Evolutionary conservation across 2,329 filamentous ascomycete genomes (phyloP), one percentile per base, ranked within the genome.

Genomic region (Sclerotinia trifoliorum): DNA sequence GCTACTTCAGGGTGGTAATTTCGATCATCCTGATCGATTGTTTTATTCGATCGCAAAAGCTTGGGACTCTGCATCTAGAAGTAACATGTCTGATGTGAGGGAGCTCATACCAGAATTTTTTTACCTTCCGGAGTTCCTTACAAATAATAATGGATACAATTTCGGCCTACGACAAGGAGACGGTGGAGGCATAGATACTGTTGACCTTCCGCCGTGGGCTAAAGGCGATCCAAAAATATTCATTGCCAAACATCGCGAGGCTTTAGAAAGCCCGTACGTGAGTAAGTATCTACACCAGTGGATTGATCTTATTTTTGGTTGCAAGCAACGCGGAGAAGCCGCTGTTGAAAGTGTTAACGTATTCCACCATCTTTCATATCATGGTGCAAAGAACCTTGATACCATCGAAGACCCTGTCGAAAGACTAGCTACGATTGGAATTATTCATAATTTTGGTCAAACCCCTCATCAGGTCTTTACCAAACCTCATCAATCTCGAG

Each of bases 391-490:
- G 72, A 92, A 99, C 77, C 82, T 99, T 5, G 95, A 99, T 78
- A 89, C 88, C 65, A 98, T 99, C 70, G 88, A 90, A 10, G 94
- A 98, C 76, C 90, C 92, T 0, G 88, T 94, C 67, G 94, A 98
- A 78, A 86, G 93, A 55, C 83, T 93, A 8, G 92, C 94, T 6
- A 94, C 93, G 0, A 97, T 97, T 66, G 93, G 93, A 46, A 96
- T 97, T 73, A 98, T 99, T 74, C 94, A 99, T 79, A 98, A 98
- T 74, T 99, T 99, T 78, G 95, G 95, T 0, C 95, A 99, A 78
- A 99, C 96, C 1, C 95, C 96, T 1, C 91, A 96, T 74, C 96
- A 99, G 78, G 90, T 98, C 21, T 99, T 98, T 78, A 86, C 88
- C 56, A 90, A 90, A 69, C 84, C 90, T 17, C 95, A 99, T 78